phyloP scores from a whole-genome alignment of 768 basidiomycete species.

The Psilocybe subaeruginosa region DNA sequence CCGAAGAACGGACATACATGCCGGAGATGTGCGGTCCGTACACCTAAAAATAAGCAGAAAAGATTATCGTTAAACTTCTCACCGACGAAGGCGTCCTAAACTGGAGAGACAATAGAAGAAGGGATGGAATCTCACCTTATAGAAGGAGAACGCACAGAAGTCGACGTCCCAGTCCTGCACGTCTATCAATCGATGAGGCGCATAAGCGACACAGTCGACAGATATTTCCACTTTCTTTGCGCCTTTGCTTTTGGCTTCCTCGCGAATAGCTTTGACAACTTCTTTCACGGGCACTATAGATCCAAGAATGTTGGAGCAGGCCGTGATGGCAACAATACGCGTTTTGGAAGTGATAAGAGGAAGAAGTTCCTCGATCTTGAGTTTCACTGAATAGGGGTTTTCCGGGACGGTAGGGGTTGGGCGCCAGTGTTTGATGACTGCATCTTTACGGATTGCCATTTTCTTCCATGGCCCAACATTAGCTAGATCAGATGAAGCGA shows the following conservation, averaged over 20 bases:
- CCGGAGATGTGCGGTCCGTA: constrained; percentile 76
- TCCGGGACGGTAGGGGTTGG: constrained; percentile 46
- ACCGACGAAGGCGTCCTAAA: background rate
- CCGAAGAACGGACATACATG: constrained; percentile 57
- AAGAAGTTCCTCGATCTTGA: constrained; percentile 57
- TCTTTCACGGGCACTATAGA: constrained; percentile 64
- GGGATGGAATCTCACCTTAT: constrained; percentile 55
- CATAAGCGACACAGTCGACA: constrained; percentile 81
- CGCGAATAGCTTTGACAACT: constrained; percentile 52
- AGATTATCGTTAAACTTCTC: background rate
- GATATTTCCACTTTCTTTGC: constrained; percentile 65
- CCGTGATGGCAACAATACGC: constrained; percentile 73
- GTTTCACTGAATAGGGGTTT: constrained; percentile 69
- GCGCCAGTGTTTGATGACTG: constrained; percentile 62
- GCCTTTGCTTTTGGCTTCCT: constrained; percentile 53
- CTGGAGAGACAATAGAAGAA: background rate
- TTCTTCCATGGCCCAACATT: constrained; percentile 81
- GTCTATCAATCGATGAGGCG: constrained; percentile 72
- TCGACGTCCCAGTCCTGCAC: constrained; percentile 81
- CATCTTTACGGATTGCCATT: constrained; percentile 60
- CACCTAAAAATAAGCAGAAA: constrained; percentile 42
- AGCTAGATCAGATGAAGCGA: constrained; percentile 41
- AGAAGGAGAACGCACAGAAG: constrained; percentile 70
- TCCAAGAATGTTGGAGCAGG: constrained; percentile 78
- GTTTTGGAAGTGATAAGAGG: constrained; percentile 67